Evolutionary conservation across 1,139 yeast species (phyloP), one percentile per base, ranked within the genome.

Genomic region (Chernovozyma aurita): DNA sequence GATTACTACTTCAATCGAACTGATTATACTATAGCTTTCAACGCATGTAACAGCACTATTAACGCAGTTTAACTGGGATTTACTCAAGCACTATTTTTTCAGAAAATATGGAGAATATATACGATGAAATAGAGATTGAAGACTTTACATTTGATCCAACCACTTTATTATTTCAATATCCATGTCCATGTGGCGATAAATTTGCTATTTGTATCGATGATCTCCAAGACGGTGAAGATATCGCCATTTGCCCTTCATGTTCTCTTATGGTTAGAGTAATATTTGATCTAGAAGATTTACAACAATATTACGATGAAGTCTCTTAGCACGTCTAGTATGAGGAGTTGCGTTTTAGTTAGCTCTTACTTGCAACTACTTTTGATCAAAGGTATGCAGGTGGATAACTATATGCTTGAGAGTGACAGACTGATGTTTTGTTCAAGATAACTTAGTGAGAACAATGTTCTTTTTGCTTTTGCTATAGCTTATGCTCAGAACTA

Each of bases 171-270:
- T 87, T 90, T 61, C 85, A 87, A 41, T 92, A 90, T 51, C 99
- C 99, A 4, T 92, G 98, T 67, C 99, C 99, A 0, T 92, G 98
- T 61, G 98, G 98, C 21, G 99, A 94, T 60, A 71, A 80, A 52
- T 92, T 92, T 61, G 95, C 94, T 55, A 85, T 92, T 30, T 70
- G 78, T 24, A 70, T 92, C 36, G 95, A 84, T 49, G 98, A 94
- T 54, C 68, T 94, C 59, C 69, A 72, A 43, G 97, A 88, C 48
- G 98, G 97, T 4, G 95, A 85, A 49, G 92, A 87, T 44, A 80
- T 88, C 33, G 99, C 98, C 0, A 94, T 90, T 16, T 92, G 99
- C 61, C 98, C 98, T 17, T 82, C 94, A 39, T 92, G 99, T 61
- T 86, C 96, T 26, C 67, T 92, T 39, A 88, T 87, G 92, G 92